Percentiles rank a stretch among this genome's conserved stretches.
These are phyloP conservation scores for Chamaecrista fasciculata DNA, from an alignment of 306 rosid species.

Conservation along the genomic window DNA sequence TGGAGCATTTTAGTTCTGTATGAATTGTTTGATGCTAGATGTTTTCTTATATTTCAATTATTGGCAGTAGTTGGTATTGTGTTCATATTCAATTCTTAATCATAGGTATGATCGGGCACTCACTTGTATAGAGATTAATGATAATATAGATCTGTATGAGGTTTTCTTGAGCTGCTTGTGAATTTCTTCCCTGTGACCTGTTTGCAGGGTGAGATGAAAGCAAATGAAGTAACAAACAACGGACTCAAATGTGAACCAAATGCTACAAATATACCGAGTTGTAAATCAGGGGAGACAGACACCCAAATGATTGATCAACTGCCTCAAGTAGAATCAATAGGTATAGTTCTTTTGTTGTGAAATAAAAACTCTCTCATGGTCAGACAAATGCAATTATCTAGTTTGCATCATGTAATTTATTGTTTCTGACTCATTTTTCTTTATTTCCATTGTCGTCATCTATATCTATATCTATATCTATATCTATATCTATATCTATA, in stretches of 20 bases:
- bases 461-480: no score
- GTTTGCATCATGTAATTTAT: slow-evolving; percentile 21
- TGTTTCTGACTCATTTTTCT: no score
- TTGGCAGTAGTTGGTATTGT: background rate
- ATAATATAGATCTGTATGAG: background rate
- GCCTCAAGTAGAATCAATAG: slow-evolving; percentile 59
- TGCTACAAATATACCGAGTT: slow-evolving; percentile 40
- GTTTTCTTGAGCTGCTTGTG: slow-evolving; percentile 34
- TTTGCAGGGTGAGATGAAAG: slow-evolving; percentile 66
- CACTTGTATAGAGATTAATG: background rate
- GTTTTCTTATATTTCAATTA: slow-evolving; percentile 10
- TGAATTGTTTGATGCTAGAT: background rate
- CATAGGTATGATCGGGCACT: background rate
- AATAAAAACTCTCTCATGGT: background rate
- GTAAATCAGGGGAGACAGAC: slow-evolving; percentile 46
- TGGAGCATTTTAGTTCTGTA: background rate
- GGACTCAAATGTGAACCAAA: slow-evolving; percentile 55
- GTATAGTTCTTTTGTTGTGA: slow-evolving; percentile 48
- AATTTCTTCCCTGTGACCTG: slow-evolving; percentile 25
- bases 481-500: no score
- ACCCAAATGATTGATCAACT: slow-evolving; percentile 51
- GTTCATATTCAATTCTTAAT: slow-evolving; percentile 7
- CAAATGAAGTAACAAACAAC: slow-evolving; percentile 50
- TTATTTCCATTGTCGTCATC: no score
- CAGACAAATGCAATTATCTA: slow-evolving; percentile 4